These are phyloP conservation scores for Lycium barbarum DNA, from an alignment of 257 asterid species.

Conservation along the genomic window DNA sequence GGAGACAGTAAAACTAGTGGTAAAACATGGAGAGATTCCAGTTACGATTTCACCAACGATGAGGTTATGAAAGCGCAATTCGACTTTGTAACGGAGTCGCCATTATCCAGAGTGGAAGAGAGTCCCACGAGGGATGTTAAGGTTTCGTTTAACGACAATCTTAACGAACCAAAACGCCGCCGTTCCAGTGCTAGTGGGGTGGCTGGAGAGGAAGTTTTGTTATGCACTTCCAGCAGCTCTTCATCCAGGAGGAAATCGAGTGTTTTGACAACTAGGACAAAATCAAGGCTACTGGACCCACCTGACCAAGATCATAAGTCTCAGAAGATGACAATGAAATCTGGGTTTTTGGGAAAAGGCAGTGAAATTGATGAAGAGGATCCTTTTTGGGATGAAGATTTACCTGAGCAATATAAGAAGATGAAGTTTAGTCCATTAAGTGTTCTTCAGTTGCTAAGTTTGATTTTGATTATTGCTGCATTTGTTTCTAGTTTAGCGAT, in stretches of 20 bases:
- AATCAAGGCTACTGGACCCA: slow-evolving; percentile 70
- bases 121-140: slow-evolving; percentile 53
- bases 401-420: slow-evolving; percentile 71
- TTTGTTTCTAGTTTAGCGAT: slow-evolving; percentile 58
- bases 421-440: slow-evolving; percentile 58
- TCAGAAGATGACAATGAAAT: slow-evolving; percentile 42
- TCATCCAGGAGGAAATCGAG: slow-evolving; percentile 61
- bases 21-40: slow-evolving; percentile 48
- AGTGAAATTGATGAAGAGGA: slow-evolving; percentile 81
- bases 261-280: slow-evolving; percentile 48
- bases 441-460: slow-evolving; percentile 59
- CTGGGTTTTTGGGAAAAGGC: slow-evolving; percentile 56
- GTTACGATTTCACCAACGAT: slow-evolving; percentile 59
- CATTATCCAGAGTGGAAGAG: slow-evolving; percentile 53
- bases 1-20: background rate
- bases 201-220: slow-evolving; percentile 53
- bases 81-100: slow-evolving; percentile 52
- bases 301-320: slow-evolving; percentile 53
- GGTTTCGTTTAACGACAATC: slow-evolving; percentile 51
- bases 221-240: slow-evolving; percentile 60
- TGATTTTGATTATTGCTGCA: slow-evolving; percentile 58
- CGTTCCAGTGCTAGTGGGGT: slow-evolving; percentile 51
- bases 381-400: slow-evolving; percentile 74
- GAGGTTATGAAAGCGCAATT: slow-evolving; percentile 39
- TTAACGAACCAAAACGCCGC: slow-evolving; percentile 41